Percentiles rank a stretch among this genome's conserved stretches.
Conservation (phyloP, 345 rosid genomes). For the Lepidium aucheri region DNA sequence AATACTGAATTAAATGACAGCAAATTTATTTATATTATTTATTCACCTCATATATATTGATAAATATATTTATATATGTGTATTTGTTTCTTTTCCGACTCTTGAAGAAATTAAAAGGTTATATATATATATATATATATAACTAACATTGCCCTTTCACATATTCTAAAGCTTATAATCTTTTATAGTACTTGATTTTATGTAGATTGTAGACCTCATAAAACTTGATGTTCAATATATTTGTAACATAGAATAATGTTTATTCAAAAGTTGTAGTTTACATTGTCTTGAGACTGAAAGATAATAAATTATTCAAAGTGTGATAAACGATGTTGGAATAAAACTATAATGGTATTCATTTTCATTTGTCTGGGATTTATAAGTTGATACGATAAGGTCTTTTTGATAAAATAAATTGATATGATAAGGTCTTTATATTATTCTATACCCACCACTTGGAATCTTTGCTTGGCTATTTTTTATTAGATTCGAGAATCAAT, state of each 20-base stretch:
- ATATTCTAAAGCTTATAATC: constrained; percentile 16
- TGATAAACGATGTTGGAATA: not conserved
- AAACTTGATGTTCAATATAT: not conserved
- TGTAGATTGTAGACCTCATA: not conserved
- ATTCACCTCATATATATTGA: not conserved
- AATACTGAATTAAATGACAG: not conserved
- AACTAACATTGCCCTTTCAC: constrained; percentile 26
- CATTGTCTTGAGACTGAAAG: not conserved
- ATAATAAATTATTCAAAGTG: not conserved
- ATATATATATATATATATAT: not conserved
- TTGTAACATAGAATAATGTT: not conserved
- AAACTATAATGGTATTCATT: not conserved
- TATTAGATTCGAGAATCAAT: constrained; percentile 11
- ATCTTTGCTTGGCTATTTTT: constrained; percentile 9
- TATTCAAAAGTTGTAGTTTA: not conserved
- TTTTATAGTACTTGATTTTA: not conserved
- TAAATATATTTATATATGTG: not conserved
- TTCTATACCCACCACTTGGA: constrained; percentile 1
- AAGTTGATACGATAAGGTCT: constrained; percentile 12
- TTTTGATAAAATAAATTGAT: constrained; percentile 8
- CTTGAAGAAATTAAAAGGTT: constrained; percentile 25
- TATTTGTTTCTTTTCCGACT: constrained; percentile 15
- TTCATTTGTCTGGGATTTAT: not conserved
- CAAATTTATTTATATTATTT: not conserved
- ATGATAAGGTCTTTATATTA: constrained; percentile 3